Percentiles rank a stretch among this genome's conserved stretches.
These are phyloP conservation scores for Onygenales sp. DNA, from an alignment of 2,329 filamentous ascomycete genomes.

Conservation along the genomic window DNA sequence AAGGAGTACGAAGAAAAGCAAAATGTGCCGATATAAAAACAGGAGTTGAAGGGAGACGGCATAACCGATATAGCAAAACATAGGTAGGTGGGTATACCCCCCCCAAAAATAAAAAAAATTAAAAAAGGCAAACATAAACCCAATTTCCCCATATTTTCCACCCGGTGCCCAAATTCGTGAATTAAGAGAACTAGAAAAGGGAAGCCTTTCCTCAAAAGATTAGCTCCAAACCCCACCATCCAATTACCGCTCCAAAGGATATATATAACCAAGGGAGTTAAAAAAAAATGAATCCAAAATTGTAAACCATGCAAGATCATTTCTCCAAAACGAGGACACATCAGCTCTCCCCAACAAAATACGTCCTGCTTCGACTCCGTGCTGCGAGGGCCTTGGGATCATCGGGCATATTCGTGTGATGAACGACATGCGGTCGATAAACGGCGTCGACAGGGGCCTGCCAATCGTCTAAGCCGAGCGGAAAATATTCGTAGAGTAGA, in stretches of 20 bases:
- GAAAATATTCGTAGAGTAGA: slow-evolving; percentile 89
- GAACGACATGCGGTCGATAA: slow-evolving; percentile 85
- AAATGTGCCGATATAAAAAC: neutral
- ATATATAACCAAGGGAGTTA: neutral
- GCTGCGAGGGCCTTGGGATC: slow-evolving; percentile 62
- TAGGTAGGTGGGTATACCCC: too few relatives aligned
- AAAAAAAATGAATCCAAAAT: neutral
- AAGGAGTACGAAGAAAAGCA: neutral
- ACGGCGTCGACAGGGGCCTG: slow-evolving; percentile 84
- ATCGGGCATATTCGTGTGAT: slow-evolving; percentile 65
- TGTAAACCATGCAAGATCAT: neutral
- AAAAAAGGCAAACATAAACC: too few relatives aligned
- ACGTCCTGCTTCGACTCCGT: slow-evolving; percentile 58
- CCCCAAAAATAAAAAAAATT: too few relatives aligned
- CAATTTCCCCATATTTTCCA: too few relatives aligned
- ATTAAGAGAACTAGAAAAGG: neutral
- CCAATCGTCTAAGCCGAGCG: slow-evolving; percentile 81
- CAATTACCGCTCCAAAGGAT: neutral
- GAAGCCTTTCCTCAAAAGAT: neutral
- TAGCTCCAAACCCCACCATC: neutral
- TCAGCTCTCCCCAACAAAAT: slow-evolving; percentile 46
- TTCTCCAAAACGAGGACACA: neutral
- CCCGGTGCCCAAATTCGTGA: too few relatives aligned
- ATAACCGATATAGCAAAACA: too few relatives aligned
- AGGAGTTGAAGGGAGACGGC: neutral